Evolutionary conservation across 2,329 filamentous ascomycete species (phyloP), one percentile per base, ranked within the genome.

Genomic region (Pseudocercospora fuligena): DNA sequence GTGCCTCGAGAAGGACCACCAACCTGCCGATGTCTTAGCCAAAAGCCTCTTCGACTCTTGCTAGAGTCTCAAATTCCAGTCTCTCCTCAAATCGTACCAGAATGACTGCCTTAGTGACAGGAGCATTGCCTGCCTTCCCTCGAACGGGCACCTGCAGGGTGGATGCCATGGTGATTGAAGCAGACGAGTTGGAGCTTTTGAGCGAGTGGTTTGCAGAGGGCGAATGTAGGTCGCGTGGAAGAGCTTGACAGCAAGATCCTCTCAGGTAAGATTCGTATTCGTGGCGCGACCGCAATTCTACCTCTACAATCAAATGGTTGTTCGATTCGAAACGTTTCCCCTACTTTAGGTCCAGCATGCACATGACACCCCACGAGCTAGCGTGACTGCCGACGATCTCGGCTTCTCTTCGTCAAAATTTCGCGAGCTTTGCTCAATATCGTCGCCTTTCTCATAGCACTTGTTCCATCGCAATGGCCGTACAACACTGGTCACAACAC

Each of bases 1-100:
- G 95, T 99, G 79, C 95, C 95, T 86, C 95, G 89, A 66, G 94
- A 97, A 64, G 95, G 94, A 68, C 95, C 94, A 73, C 94, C 94
- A 77, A 98, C 94, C 94, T 97, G 69, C 56, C 36, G 21, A 31
- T 29, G 21, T 29, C 57, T 61, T 61, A 61, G 59, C 59, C 29
- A 16, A 9, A 51, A 16, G 31, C 31, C 65, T 64, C 40, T 23
- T 25, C 16, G 14, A 14, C 14, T 46, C n/a, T 46, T 40, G 31
- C 40, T 31, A 2, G 29, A 6, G n/a, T 23, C 2, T 27, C 40
- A 27, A 27, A 6, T 63, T 5, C 19, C 49, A 27, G 7, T 57
- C 11, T 16, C 9, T 9, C 11, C 25, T 21, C 5, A 19, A n/a
- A 6, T 33, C 85, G 77, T 86, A 97, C 94, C 85, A 98, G 84